Conservation (phyloP, 768 basidiomycete genomes). For the Bullera alba region DNA sequence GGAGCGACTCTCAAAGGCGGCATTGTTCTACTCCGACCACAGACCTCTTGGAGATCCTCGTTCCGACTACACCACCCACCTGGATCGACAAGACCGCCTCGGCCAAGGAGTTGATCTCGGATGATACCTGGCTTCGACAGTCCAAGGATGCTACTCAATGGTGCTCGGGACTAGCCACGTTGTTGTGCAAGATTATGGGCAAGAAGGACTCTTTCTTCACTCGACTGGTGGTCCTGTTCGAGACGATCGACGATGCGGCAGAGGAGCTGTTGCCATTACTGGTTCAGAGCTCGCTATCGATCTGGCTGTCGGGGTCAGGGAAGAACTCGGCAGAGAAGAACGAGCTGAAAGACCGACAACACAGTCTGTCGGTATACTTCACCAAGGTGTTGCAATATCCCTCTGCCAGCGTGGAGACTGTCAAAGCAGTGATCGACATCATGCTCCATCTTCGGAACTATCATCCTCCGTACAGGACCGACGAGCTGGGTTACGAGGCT, state of each 20-base stretch:
- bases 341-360: neutral
- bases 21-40: no score
- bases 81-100: no score
- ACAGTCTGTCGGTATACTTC: constrained; percentile 55
- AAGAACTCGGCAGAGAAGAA: no score
- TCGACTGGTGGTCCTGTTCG: constrained; percentile 59
- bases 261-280: constrained; percentile 66
- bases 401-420: constrained; percentile 48
- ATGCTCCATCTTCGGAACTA: constrained; percentile 75
- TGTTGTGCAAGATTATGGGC: constrained; percentile 14
- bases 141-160: constrained; percentile 1
- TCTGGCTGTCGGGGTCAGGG: no score
- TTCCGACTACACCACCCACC: no score
- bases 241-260: constrained; percentile 56
- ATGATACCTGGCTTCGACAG: constrained; percentile 4
- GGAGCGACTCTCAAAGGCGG: no score
- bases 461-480: constrained; percentile 46
- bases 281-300: constrained; percentile 59
- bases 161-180: constrained; percentile 10
- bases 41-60: neutral
- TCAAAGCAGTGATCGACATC: constrained; percentile 59
- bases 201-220: constrained; percentile 58
- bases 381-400: constrained; percentile 51
- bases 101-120: no score
- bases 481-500: constrained; percentile 32